A percentile compares a stretch with the other conserved stretches of the same genome.
phyloP scores from a whole-genome alignment of 2,329 filamentous ascomycete genomes.

The Exophiala lecanii-corni region DNA sequence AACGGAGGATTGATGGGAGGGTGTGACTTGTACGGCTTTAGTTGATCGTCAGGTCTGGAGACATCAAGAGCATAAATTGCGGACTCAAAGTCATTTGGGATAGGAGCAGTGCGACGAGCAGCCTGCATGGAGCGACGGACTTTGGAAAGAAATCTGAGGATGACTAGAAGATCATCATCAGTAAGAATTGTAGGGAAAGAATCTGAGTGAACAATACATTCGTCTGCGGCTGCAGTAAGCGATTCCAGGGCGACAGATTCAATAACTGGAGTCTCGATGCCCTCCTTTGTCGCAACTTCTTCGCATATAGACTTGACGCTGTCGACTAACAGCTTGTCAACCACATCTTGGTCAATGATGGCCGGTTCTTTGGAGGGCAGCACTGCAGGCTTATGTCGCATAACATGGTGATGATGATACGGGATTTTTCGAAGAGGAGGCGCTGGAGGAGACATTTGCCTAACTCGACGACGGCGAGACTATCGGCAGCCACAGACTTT shows the following conservation, averaged over 20 bases:
- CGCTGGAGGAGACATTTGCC: slow-evolving; percentile 13
- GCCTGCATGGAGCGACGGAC: slow-evolving; percentile 56
- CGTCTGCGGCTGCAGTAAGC: slow-evolving; percentile 52
- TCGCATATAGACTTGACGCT: slow-evolving; percentile 43
- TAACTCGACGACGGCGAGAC: no score
- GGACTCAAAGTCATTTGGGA: slow-evolving; percentile 56
- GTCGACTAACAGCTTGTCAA: slow-evolving; percentile 52
- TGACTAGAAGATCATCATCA: slow-evolving; percentile 26
- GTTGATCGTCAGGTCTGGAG: slow-evolving; percentile 27
- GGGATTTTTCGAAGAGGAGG: slow-evolving; percentile 28
- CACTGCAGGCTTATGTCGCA: slow-evolving; percentile 32
- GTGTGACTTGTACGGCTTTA: slow-evolving; percentile 29
- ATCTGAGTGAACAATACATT: slow-evolving; percentile 44
- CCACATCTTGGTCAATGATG: slow-evolving; percentile 48
- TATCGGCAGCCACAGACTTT: no score
- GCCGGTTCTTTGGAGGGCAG: slow-evolving; percentile 34
- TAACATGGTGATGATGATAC: slow-evolving; percentile 41
- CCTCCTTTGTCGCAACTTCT: slow-evolving; percentile 23
- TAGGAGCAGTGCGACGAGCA: slow-evolving; percentile 51
- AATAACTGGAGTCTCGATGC: slow-evolving; percentile 36
- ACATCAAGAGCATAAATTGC: slow-evolving; percentile 43
- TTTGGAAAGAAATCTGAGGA: slow-evolving; percentile 50
- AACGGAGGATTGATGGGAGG: slow-evolving; percentile 28
- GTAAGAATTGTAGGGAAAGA: background rate
- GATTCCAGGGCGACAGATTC: slow-evolving; percentile 52